Conservation (phyloP, 805 yeast genomes). For the Hanseniaspora pseudoguilliermondii region DNA sequence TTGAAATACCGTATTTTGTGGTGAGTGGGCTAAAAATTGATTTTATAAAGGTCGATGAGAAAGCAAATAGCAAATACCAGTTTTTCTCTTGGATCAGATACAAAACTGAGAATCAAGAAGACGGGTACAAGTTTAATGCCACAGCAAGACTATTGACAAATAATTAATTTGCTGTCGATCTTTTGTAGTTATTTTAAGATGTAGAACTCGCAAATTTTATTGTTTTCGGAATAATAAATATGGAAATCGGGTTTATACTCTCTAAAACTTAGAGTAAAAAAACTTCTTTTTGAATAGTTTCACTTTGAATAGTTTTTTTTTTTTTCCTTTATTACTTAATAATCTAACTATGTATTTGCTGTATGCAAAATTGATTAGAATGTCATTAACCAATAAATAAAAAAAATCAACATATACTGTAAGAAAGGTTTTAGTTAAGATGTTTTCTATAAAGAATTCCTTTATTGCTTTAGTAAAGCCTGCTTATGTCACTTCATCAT, state of each 20-base stretch:
- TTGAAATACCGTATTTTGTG: conserved; percentile 52
- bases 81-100: conserved; percentile 74
- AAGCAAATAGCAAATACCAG: conserved; percentile 40
- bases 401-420: too few relatives aligned
- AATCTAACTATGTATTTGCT: too few relatives aligned
- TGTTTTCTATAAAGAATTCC: background rate
- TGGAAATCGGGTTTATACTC: too few relatives aligned
- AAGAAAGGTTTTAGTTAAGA: background rate
- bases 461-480: background rate
- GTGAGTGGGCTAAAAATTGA: conserved; percentile 56
- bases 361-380: too few relatives aligned
- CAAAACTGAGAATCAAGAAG: conserved; percentile 31
- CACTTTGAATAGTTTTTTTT: too few relatives aligned
- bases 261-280: too few relatives aligned
- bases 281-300: too few relatives aligned
- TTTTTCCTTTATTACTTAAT: too few relatives aligned
- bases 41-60: conserved; percentile 54
- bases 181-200: background rate
- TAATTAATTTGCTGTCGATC: background rate
- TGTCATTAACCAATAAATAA: too few relatives aligned
- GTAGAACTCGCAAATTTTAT: too few relatives aligned
- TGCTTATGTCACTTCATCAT: background rate
- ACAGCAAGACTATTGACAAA: conserved; percentile 1
- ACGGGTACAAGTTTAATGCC: conserved; percentile 26
- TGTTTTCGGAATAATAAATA: too few relatives aligned